phyloP scores from a whole-genome alignment of 257 asterid species.

The Ocimum tenuiflorum region DNA sequence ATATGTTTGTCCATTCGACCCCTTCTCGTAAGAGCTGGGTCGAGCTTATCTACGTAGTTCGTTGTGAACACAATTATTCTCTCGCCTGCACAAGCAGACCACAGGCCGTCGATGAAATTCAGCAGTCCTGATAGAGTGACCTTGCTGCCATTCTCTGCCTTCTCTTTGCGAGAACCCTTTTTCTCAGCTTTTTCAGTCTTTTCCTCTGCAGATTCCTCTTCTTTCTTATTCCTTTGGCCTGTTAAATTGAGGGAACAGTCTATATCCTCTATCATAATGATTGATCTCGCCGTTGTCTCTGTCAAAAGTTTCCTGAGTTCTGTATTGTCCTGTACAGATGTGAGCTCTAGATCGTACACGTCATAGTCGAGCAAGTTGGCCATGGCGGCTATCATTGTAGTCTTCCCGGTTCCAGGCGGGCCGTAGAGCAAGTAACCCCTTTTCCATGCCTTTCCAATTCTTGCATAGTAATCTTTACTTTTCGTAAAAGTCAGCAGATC shows the following conservation, averaged over 20 bases:
- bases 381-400: too few species aligned
- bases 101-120: too few species aligned
- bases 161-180: conserved; percentile 5
- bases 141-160: conserved; percentile 29
- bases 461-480: too few species aligned
- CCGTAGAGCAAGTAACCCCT: too few species aligned
- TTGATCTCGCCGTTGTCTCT: conserved; percentile 31
- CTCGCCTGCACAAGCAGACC: conserved; percentile 36
- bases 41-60: conserved; percentile 28
- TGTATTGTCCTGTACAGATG: too few species aligned
- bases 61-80: conserved; percentile 35
- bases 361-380: too few species aligned
- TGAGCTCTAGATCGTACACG: too few species aligned
- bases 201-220: conserved; percentile 13
- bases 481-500: conserved; percentile 27
- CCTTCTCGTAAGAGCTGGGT: conserved; percentile 33
- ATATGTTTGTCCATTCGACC: conserved; percentile 39
- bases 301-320: conserved; percentile 33
- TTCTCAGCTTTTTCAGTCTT: conserved; percentile 13
- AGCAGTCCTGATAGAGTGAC: conserved; percentile 36
- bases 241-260: conserved; percentile 33
- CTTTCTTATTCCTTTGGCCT: conserved; percentile 26
- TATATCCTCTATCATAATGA: conserved; percentile 39
- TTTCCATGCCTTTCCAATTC: too few species aligned
- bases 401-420: conserved; percentile 38